Evolutionary conservation across 2,329 filamentous ascomycete species (phyloP), one percentile per base, ranked within the genome.

Genomic region (Alternaria gaisen): DNA sequence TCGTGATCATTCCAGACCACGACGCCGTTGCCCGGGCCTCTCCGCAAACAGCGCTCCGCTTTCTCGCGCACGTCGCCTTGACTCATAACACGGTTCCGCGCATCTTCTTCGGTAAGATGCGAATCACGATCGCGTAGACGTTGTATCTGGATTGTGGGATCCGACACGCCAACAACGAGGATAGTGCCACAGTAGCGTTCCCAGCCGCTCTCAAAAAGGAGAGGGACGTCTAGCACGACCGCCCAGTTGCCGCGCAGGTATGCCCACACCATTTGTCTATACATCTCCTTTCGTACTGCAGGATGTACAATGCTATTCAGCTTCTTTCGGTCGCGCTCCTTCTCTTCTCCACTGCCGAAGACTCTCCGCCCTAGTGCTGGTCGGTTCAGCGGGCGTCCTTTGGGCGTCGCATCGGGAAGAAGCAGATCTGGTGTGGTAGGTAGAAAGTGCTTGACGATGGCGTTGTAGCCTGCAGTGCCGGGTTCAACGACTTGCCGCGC

Each of bases 401-500:
- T 87, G 52, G 89, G 87, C 54, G 81, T 77, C 30, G 76, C 77
- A 58, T 74, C 73, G 0, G 88, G 85, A 3, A 94, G 85, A 0
- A 98, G 87, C 0, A 99, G 87, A 60, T 97, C 93, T 0, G 94
- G 93, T 0, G 94, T 97, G 4, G 87, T 91, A 28, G 92, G 85
- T 1, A 85, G 86, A 78, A 99, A 99, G 80, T 97, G 84, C 20
- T 85, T 80, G 41, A 98, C 86, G 68, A 99, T 97, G 63, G 90
- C 88, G 51, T 86, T 83, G 84, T 98, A 97, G 69, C 91, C 94
- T 12, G 86, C 76, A 6, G 92, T 97, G 28, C 95, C 95, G 1
- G 95, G 95, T 78, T 97, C 93, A 77, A 99, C 94, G 61, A 98
- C 95, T 78, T 95, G 87, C 71, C 94, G 93, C 48, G 95, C 94